phyloP scores from a whole-genome alignment of 208 protist species.

The Trypanosoma platydactyli region DNA sequence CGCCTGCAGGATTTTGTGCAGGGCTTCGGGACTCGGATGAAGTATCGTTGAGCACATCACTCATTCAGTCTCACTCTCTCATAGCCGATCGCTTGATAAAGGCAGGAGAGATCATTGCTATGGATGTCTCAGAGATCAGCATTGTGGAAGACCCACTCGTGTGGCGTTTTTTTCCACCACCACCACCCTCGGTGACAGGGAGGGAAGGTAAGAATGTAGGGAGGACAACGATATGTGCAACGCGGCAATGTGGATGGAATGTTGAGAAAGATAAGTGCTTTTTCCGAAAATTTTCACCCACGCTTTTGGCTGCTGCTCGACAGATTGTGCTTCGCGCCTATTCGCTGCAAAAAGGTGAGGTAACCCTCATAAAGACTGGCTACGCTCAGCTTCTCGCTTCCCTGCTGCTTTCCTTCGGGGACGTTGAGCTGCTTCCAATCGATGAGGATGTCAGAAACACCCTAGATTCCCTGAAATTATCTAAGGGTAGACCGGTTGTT shows the following conservation, averaged over 20 bases:
- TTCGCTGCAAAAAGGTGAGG: not conserved
- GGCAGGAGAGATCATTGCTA: constrained; percentile 22
- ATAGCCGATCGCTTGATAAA: constrained; percentile 14
- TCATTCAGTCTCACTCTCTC: not conserved
- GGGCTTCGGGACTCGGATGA: not conserved
- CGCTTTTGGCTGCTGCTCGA: not conserved
- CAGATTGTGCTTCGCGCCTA: constrained; percentile 24
- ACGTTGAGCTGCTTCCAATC: constrained; percentile 16
- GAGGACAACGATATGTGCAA: not conserved
- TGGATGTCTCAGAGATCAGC: constrained; percentile 21
- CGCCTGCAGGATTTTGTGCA: constrained; percentile 2
- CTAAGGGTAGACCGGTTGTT: not conserved
- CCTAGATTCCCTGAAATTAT: not conserved
- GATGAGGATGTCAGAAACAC: not conserved
- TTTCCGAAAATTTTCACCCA: not conserved
- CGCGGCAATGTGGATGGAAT: not conserved
- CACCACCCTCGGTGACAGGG: not conserved
- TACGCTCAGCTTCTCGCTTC: constrained; percentile 26
- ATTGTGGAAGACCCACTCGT: constrained; percentile 23
- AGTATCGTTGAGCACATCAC: not conserved
- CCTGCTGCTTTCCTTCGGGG: constrained; percentile 15
- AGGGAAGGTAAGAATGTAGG: not conserved
- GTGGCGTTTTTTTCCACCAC: constrained; percentile 21
- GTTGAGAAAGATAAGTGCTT: not conserved
- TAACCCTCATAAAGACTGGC: constrained; percentile 4